These are phyloP conservation scores for Blastobotrys mokoenaii DNA, from an alignment of 805 yeast genomes.

Conservation along the genomic window DNA sequence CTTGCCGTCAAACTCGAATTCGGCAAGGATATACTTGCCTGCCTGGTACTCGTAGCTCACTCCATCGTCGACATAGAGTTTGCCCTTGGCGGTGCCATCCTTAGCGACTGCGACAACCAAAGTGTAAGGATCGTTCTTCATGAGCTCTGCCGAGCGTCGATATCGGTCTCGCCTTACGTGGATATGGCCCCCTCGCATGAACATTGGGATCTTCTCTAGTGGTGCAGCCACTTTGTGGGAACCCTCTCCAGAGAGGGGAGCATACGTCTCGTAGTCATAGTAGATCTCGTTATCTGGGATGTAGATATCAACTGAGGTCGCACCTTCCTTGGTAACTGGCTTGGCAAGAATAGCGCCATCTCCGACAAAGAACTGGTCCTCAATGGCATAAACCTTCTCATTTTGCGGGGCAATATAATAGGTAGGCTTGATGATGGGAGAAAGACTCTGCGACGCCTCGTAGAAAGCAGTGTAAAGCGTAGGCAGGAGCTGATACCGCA, in stretches of 20 bases:
- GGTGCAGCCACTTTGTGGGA: conserved; percentile 7
- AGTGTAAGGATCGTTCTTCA: conserved; percentile 76
- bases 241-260: conserved; percentile 6
- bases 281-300: conserved; percentile 39
- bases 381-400: conserved; percentile 46
- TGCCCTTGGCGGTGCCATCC: conserved; percentile 45
- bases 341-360: conserved; percentile 62
- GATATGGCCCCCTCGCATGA: conserved; percentile 69
- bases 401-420: conserved; percentile 29
- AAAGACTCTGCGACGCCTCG: conserved; percentile 49
- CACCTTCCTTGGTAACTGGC: conserved; percentile 62
- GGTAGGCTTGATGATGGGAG: conserved; percentile 49
- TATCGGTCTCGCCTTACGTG: conserved; percentile 59
- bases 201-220: conserved; percentile 59
- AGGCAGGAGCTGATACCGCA: conserved; percentile 74
- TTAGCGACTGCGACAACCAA: conserved; percentile 48
- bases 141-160: conserved; percentile 62
- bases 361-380: conserved; percentile 79
- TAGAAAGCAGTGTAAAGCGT: conserved; percentile 72
- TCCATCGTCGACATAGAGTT: conserved; percentile 78
- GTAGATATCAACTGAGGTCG: conserved; percentile 33
- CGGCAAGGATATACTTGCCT: conserved; percentile 42
- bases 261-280: conserved; percentile 17
- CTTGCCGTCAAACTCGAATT: conserved; percentile 30
- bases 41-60: conserved; percentile 49